These are phyloP conservation scores for Protomyces arabidopsidicola DNA, from an alignment of 1,139 yeast species.

Conservation along the genomic window DNA sequence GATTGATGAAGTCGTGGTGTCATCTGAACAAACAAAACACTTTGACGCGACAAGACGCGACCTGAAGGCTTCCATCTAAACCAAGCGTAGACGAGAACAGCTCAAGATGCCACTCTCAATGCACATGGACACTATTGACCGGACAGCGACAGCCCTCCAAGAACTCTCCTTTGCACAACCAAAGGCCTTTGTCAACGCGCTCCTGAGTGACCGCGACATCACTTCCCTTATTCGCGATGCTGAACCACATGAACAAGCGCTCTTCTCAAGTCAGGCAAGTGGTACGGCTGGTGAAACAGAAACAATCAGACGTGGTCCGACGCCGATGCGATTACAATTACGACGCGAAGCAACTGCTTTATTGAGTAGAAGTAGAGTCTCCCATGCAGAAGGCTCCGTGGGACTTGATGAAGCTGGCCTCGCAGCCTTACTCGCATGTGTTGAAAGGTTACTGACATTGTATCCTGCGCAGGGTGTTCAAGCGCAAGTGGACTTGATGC, in stretches of 20 bases:
- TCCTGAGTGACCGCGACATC: slow-evolving; percentile 9
- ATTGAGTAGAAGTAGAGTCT: background rate
- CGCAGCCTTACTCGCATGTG: background rate
- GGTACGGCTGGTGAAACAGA: background rate
- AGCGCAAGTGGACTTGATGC: slow-evolving; percentile 13
- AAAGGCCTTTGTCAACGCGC: slow-evolving; percentile 11
- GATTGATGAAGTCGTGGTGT: background rate
- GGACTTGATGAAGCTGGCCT: slow-evolving; percentile 3
- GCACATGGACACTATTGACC: slow-evolving; percentile 1
- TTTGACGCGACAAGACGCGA: background rate
- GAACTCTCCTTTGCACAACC: slow-evolving; percentile 16
- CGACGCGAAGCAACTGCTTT: background rate
- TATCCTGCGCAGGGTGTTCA: slow-evolving; percentile 7
- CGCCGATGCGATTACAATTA: background rate
- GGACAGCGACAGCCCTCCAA: background rate
- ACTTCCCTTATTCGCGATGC: slow-evolving; percentile 21
- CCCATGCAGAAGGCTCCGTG: background rate
- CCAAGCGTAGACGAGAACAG: background rate
- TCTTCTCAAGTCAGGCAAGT: slow-evolving; percentile 3
- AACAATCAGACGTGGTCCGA: background rate
- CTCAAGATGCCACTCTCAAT: background rate
- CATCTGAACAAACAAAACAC: background rate
- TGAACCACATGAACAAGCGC: slow-evolving; percentile 17
- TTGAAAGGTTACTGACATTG: background rate
- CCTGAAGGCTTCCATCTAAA: background rate